These are phyloP conservation scores for Croton laevigatus DNA, from an alignment of 441 rosid species.

Conservation along the genomic window DNA sequence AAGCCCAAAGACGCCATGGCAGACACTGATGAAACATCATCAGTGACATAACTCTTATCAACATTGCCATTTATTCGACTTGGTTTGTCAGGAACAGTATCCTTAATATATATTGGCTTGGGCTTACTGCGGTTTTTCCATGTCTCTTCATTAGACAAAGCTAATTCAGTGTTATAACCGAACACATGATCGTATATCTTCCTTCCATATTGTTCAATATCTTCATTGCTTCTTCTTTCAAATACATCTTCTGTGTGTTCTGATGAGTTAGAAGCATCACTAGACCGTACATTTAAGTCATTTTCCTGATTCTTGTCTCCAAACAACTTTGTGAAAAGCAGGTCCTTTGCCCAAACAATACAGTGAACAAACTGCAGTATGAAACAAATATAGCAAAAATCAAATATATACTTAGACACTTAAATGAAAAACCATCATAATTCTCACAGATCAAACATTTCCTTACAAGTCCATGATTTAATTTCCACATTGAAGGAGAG, in stretches of 20 bases:
- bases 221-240: slow-evolving; percentile 65
- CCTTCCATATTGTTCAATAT: slow-evolving; percentile 76
- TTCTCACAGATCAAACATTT: background rate
- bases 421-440: background rate
- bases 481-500: background rate
- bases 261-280: slow-evolving; percentile 57
- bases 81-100: slow-evolving; percentile 48
- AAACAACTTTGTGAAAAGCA: slow-evolving; percentile 92
- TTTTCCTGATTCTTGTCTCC: slow-evolving; percentile 94
- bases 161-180: slow-evolving; percentile 87
- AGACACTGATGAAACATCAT: slow-evolving; percentile 47
- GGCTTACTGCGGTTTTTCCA: slow-evolving; percentile 87
- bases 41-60: slow-evolving; percentile 36
- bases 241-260: slow-evolving; percentile 67
- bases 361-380: slow-evolving; percentile 92
- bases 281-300: slow-evolving; percentile 89
- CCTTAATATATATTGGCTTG: slow-evolving; percentile 69
- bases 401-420: slow-evolving; percentile 7
- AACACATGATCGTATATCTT: slow-evolving; percentile 95
- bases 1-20: slow-evolving; percentile 82
- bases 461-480: slow-evolving; percentile 1
- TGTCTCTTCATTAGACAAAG: slow-evolving; percentile 89
- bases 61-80: slow-evolving; percentile 61
- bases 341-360: slow-evolving; percentile 98
- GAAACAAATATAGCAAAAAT: slow-evolving; percentile 22